A percentile compares a stretch with the other conserved stretches of the same genome.
Conservation (phyloP, 2,329 filamentous ascomycete species). For the Verticillium nonalfalfae region DNA sequence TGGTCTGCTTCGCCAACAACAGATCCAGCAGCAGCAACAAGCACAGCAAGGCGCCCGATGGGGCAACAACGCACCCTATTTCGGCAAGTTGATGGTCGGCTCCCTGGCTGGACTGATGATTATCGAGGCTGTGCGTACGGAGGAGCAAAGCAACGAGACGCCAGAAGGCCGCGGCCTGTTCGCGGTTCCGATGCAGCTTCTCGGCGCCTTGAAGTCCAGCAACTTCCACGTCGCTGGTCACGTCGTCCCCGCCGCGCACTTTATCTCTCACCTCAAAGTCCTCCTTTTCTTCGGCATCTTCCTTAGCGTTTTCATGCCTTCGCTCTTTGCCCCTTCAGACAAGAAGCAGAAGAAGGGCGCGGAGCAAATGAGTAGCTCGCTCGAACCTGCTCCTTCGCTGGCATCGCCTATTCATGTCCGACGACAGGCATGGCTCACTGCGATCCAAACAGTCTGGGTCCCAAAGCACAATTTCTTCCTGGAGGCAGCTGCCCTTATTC, state of each 20-base stretch:
- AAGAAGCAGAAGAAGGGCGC: conserved; percentile 45
- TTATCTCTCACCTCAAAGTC: conserved; percentile 46
- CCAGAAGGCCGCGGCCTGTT: conserved; percentile 62
- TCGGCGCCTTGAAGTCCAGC: conserved; percentile 41
- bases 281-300: conserved; percentile 45
- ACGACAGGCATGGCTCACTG: conserved; percentile 85
- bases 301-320: conserved; percentile 49
- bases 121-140: conserved; percentile 68
- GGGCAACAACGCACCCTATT: conserved; percentile 48
- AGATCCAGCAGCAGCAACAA: conserved; percentile 46
- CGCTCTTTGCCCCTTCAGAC: conserved; percentile 35
- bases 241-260: conserved; percentile 33
- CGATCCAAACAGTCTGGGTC: conserved; percentile 87
- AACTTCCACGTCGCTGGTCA: conserved; percentile 50
- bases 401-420: conserved; percentile 80
- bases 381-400: conserved; percentile 59
- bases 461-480: conserved; percentile 81
- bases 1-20: conserved; percentile 45
- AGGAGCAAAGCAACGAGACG: conserved; percentile 58
- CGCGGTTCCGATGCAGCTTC: conserved; percentile 54
- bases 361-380: conserved; percentile 26
- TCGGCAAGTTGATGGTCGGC: conserved; percentile 83
- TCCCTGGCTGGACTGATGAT: conserved; percentile 90
- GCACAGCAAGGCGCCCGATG: conserved; percentile 46
- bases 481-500: conserved; percentile 71